A percentile compares a stretch with the other conserved stretches of the same genome.
phyloP scores from a whole-genome alignment of 352 stramenopile species.

The Chrysophaeum taylorii region DNA sequence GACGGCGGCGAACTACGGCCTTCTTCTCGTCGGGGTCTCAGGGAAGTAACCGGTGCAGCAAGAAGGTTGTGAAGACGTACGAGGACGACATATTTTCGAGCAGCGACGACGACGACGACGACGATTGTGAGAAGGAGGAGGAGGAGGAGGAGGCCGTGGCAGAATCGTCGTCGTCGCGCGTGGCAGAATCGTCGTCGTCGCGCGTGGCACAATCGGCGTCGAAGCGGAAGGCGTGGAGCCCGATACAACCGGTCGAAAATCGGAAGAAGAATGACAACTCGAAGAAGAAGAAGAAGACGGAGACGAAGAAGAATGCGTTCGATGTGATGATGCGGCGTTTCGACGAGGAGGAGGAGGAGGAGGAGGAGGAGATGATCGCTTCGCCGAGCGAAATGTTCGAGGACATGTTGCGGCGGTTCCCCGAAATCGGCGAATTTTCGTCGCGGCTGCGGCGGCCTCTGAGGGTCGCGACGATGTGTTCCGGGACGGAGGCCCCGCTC shows the following conservation, averaged over 20 bases:
- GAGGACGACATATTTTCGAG: not conserved
- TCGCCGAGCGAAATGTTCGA: constrained; percentile 32
- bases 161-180: not conserved
- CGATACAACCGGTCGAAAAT: not conserved
- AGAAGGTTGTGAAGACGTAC: too few species aligned
- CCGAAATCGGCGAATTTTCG: constrained; percentile 13
- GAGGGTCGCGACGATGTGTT: constrained; percentile 44
- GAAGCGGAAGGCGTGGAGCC: not conserved
- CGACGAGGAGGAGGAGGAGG: constrained; percentile 20
- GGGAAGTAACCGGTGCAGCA: too few species aligned
- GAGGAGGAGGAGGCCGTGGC: constrained; percentile 27
- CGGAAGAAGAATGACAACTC: not conserved
- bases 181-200: not conserved
- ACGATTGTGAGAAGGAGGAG: constrained; percentile 21
- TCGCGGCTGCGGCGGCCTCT: constrained; percentile 23
- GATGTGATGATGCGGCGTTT: not conserved
- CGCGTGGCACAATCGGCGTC: not conserved
- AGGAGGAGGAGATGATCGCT: constrained; percentile 18
- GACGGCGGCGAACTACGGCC: too few species aligned
- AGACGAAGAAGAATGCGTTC: constrained; percentile 2
- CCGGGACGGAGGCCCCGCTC: constrained; percentile 44
- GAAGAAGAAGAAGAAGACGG: not conserved
- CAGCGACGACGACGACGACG: constrained; percentile 20
- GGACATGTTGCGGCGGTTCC: constrained; percentile 20
- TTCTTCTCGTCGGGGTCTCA: too few species aligned